Base-by-base conservation (phyloP, 768 basidiomycete species). In the Auricularia sp. region DNA sequence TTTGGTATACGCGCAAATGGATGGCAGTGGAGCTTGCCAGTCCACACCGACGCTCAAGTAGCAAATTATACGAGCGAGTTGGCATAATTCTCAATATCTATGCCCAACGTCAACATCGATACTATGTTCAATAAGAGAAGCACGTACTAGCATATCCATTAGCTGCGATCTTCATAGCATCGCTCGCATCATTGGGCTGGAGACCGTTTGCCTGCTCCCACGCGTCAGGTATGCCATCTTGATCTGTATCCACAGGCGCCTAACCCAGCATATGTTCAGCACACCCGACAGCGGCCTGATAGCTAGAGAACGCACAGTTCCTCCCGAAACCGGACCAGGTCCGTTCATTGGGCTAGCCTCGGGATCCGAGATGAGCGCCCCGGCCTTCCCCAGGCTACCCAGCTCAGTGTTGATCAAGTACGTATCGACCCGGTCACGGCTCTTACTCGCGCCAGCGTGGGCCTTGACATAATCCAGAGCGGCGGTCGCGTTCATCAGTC, bases 81-180 rank as follows among this genome's bases (percentile, higher is more conserved):
- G 66, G 74, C 69, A 59, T 75, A 76, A 66, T 76, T 76, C 64
- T 77, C 75, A 45, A 77, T 76, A 62, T 76, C 75, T 76, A 47
- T 51, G 35, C n/a, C 61, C 45, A 33, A 29, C 29, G 44, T 65
- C 13, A 65, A 54, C n/a, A 64, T 16, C 62, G 63, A 47, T 35
- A 24, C 29, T 45, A n/a, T 18, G 47, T 62, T 1, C 18, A 29
- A 45, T 37, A 33, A 2, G 37, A 29, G 8, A 18, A n/a, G 42
- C 34, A 73, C 75, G 62, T 66, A 76, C 75, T 75, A 3, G 74
- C 75, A 65, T 76, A 77, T 16, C 76, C 75, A 65, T 77, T 76
- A 3, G 73, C 72, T 14, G 75, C 74, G 37, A 73, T 73, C 13
- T 67, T 68, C 8, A 71, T 69, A 16, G 75, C 73, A 65, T 75